phyloP scores from a whole-genome alignment of 23 red algal genomes.

The Agarophyton chilense region DNA sequence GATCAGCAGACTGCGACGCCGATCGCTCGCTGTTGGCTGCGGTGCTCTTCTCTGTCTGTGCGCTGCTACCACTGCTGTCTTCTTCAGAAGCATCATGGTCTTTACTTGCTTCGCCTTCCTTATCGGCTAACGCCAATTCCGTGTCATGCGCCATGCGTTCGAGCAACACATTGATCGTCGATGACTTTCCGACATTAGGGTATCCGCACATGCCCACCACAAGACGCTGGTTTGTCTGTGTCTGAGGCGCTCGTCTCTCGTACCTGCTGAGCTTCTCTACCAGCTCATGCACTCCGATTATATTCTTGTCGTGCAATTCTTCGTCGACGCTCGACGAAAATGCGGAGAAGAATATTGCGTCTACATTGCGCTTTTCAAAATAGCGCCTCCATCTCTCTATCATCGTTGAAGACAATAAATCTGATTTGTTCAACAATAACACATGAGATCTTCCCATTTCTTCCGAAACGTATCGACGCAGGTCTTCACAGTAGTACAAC shows the following conservation, averaged over 20 bases:
- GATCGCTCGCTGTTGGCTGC: not conserved
- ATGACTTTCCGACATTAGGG: constrained; percentile 98
- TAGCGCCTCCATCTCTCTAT: constrained; percentile 71
- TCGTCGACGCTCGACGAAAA: constrained; percentile 63
- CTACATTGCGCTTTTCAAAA: constrained; percentile 46
- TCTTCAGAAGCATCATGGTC: not conserved
- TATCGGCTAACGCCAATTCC: not conserved
- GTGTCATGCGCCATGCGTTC: constrained; percentile 10
- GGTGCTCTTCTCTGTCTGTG: not conserved
- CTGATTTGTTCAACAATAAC: constrained; percentile 94
- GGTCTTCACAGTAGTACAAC: constrained; percentile 85
- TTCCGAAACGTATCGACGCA: constrained; percentile 77
- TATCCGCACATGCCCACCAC: constrained; percentile 96
- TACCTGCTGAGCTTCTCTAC: constrained; percentile 32
- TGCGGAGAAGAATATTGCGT: constrained; percentile 93
- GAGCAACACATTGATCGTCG: constrained; percentile 92
- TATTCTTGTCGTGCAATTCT: constrained; percentile 3
- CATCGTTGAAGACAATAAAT: constrained; percentile 69
- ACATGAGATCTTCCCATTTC: constrained; percentile 63
- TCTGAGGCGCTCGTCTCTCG: constrained; percentile 18
- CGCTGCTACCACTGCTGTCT: not conserved
- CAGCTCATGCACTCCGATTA: constrained; percentile 45
- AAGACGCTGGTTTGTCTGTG: constrained; percentile 42
- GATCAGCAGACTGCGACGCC: not conserved
- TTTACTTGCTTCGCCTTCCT: not conserved